phyloP scores from a whole-genome alignment of 441 rosid genomes.

The Brassica balearica region DNA sequence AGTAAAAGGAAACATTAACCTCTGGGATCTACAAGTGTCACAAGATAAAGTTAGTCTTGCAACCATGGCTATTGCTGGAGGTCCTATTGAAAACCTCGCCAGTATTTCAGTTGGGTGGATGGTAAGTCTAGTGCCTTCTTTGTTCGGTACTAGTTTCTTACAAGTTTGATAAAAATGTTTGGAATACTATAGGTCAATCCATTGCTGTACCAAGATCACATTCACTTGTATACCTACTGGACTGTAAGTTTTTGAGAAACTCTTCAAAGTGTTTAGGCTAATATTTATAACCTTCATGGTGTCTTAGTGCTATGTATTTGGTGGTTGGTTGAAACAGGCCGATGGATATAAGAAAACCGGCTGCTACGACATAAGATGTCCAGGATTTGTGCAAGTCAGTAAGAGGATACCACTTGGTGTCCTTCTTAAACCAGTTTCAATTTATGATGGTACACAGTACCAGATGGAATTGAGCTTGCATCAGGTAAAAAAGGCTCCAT shows the following conservation, averaged over 20 bases:
- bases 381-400: slow-evolving; percentile 35
- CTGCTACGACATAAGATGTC: slow-evolving; percentile 35
- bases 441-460: slow-evolving; percentile 25
- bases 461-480: background rate
- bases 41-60: slow-evolving; percentile 33
- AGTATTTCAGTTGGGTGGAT: slow-evolving; percentile 43
- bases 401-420: background rate
- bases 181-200: slow-evolving; percentile 19
- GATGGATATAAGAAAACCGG: slow-evolving; percentile 36
- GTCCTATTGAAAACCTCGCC: slow-evolving; percentile 19
- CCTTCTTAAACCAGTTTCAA: slow-evolving; percentile 18
- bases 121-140: slow-evolving; percentile 11
- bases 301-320: background rate
- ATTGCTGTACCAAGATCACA: slow-evolving; percentile 22
- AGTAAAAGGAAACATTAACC: slow-evolving; percentile 30
- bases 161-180: background rate
- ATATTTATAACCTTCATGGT: background rate
- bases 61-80: slow-evolving; percentile 30
- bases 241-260: slow-evolving; percentile 33
- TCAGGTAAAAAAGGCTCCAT: slow-evolving; percentile 13
- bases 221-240: slow-evolving; percentile 35
- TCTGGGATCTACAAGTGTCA: slow-evolving; percentile 31
- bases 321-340: slow-evolving; percentile 21
- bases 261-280: background rate
- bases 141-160: background rate